Evolutionary conservation across 345 rosid species (phyloP), one percentile per base, ranked within the genome.

Genomic region (Psidium friedrichsthalianum): DNA sequence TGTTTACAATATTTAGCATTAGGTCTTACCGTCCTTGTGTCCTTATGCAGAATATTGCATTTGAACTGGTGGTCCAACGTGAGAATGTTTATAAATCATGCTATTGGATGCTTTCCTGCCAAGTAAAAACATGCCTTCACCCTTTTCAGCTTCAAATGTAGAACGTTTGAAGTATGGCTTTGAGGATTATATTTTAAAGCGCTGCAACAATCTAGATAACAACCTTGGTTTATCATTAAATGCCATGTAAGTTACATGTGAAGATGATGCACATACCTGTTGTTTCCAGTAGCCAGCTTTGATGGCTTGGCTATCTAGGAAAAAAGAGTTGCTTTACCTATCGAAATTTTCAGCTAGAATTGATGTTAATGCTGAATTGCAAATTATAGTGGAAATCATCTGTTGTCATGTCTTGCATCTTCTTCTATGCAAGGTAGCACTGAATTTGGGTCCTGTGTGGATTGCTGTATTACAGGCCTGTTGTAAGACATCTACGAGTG

Each of bases 131-230:
- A 89, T 86, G 87, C 85, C 88, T 49, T 87, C 87, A 85, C 88
- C 88, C 52, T 88, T 91, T 88, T 85, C 91, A 82, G 86, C 91
- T 87, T 90, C 97, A 84, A 91, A 85, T 87, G 49, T 93, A 90
- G 96, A 94, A 88, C 90, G 94, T 56, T 83, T 97, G 87, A 92
- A 90, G 87, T 94, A 92, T 82, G 98, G 99, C 90, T 90, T 95
- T 82, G 92, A 93, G 90, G 96, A 93, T 90, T 94, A 94, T 86
- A 92, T 95, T 85, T 58, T 93, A 87, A 95, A 86, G 90, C 95
- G 93, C 87, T 88, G 92, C 82, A 90, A 93, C 51, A 89, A 85
- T 88, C 83, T 92, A 86, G 86, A 74, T 59, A 84, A 87, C 55
- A 90, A 87, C 64, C 93, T 96, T 58, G 90, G 89, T 69, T 40